Percentiles rank a stretch among this genome's conserved stretches.
These are phyloP conservation scores for Cyclospora cayetanensis DNA, from an alignment of 169 alveolate species.

Conservation along the genomic window DNA sequence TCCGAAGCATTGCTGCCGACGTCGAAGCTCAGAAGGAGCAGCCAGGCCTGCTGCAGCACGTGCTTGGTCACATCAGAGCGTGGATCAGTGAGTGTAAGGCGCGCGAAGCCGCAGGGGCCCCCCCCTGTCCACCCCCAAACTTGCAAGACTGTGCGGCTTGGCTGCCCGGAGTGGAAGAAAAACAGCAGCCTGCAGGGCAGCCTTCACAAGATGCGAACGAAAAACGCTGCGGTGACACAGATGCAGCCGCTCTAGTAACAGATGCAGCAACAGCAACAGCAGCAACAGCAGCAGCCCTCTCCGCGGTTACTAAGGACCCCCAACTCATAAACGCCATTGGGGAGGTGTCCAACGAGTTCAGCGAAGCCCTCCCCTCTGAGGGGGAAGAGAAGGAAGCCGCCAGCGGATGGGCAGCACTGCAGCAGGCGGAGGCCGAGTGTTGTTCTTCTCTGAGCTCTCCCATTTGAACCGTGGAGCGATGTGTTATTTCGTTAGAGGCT, in stretches of 20 bases:
- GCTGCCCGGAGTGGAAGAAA: not conserved
- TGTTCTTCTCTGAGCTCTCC: not conserved
- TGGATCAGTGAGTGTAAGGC: not conserved
- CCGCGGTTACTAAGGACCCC: conserved; percentile 7
- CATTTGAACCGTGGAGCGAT: too few species aligned
- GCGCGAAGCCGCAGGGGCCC: not conserved
- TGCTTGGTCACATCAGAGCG: conserved; percentile 8
- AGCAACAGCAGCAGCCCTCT: not conserved
- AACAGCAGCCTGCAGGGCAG: too few species aligned
- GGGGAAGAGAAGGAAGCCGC: conserved; percentile 29
- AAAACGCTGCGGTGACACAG: not conserved
- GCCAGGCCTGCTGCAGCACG: conserved; percentile 34
- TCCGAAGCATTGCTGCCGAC: conserved; percentile 6
- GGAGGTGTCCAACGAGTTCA: not conserved
- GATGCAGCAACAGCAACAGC: not conserved
- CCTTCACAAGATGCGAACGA: too few species aligned
- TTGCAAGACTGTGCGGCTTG: not conserved
- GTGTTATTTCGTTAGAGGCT: too few species aligned
- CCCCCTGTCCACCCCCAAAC: not conserved
- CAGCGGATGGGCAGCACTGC: not conserved
- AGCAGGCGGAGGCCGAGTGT: not conserved
- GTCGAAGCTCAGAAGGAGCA: conserved; percentile 61
- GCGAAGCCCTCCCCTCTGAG: not conserved
- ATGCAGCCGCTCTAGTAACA: not conserved
- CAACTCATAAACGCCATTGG: conserved; percentile 6